Base-by-base conservation (phyloP, 345 rosid species). In the Camelina laxa region DNA sequence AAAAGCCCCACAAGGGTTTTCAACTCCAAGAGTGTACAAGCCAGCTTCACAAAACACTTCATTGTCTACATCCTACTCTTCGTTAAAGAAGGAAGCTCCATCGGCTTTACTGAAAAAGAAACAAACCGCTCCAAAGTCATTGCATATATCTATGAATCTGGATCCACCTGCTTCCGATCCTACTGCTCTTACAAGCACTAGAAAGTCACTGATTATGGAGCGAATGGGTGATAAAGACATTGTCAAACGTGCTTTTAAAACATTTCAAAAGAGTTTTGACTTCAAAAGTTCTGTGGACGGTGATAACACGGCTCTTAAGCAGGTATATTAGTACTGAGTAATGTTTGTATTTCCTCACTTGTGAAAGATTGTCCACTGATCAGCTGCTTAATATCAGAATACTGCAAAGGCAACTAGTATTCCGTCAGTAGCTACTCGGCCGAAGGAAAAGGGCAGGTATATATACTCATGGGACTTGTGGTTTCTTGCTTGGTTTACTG, bases 161-260 rank as follows among this genome's bases (percentile, higher is more conserved):
- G 90, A 80, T 24, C 75, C 88, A 36, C 70, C 86, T 33, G 67
- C 70, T 60, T 79, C 87, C 22, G 83, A 67, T 77, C 76, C 73
- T 51, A 58, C 81, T 63, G 69, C 87, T 71, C 58, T 53, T 48
- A 44, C 86, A 19, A 71, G 80, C 39, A 69, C 82, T 14, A 87
- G 92, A 74, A 87, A 85, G 54, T 85, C 97, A 54, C 72, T 88
- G 72, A 84, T 95, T 39, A 92, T 88, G 97, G 99, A 92, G 81
- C 85, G 79, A 79, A 92, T 92, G 97, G 92, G 90, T n/a, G 97
- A 95, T 77, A 95, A 95, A 82, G 97, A 95, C 79, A 92, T 86
- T 63, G 89, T 92, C 24, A 95, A 86, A 78, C 88, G 96, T 41
- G 94, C 96, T 12, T 90, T 92, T 55, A 90, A 88, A 77, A 74